phyloP scores from a whole-genome alignment of 1,139 yeast genomes.

The Pneumocystis canis region DNA sequence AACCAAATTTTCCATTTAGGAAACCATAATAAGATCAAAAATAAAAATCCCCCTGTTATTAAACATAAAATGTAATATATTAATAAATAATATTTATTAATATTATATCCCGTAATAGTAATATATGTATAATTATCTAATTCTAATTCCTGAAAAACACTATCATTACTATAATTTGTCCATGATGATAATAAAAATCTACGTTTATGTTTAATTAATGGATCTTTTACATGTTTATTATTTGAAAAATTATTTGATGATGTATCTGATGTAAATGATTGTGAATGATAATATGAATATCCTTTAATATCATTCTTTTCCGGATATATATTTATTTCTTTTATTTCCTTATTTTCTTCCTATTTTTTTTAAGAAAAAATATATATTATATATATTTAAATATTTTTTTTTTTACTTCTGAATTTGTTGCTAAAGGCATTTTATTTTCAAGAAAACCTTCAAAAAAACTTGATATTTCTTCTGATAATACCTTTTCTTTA shows the following conservation, averaged over 20 bases:
- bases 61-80: slow-evolving; percentile 44
- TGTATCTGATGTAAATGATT: slow-evolving; percentile 5
- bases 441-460: no score
- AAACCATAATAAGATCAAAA: slow-evolving; percentile 65
- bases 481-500: no score
- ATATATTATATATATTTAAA: not conserved
- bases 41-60: slow-evolving; percentile 54
- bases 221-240: not conserved
- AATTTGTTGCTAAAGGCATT: no score
- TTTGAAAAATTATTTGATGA: not conserved
- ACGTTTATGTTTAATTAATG: slow-evolving; percentile 3
- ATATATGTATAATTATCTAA: slow-evolving; percentile 86
- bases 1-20: slow-evolving; percentile 60
- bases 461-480: no score
- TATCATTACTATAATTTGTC: not conserved
- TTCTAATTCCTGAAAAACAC: slow-evolving; percentile 56
- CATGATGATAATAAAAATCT: slow-evolving; percentile 3
- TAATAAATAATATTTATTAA: slow-evolving; percentile 34
- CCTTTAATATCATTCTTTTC: slow-evolving; percentile 5
- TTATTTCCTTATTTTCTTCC: not conserved
- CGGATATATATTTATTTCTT: not conserved
- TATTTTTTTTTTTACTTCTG: not conserved
- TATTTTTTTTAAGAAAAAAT: not conserved
- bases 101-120: slow-evolving; percentile 79
- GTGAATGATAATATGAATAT: slow-evolving; percentile 6